A percentile compares a stretch with the other conserved stretches of the same genome.
These are phyloP conservation scores for Candida incommunis DNA, from an alignment of 805 yeast species.

Conservation along the genomic window DNA sequence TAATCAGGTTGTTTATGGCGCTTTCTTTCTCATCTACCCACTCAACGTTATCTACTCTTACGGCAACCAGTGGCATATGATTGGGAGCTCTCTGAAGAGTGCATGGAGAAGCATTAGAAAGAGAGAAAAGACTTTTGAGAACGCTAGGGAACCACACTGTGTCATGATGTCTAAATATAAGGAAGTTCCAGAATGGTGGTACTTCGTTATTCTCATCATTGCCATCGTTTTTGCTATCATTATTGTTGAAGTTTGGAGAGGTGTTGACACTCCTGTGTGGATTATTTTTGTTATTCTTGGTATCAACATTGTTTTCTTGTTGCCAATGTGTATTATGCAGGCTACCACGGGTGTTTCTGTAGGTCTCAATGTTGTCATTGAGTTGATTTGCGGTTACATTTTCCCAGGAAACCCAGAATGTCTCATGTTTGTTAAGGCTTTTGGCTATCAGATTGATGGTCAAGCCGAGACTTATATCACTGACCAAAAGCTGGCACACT, in stretches of 20 bases:
- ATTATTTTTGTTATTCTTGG: slow-evolving; percentile 43
- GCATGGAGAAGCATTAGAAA: slow-evolving; percentile 4
- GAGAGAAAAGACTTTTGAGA: slow-evolving; percentile 16
- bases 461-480: slow-evolving; percentile 51
- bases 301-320: slow-evolving; percentile 40
- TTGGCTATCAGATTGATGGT: slow-evolving; percentile 43
- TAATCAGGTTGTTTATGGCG: slow-evolving; percentile 42
- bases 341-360: slow-evolving; percentile 44
- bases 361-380: slow-evolving; percentile 44
- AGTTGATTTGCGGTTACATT: slow-evolving; percentile 45
- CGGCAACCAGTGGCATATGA: slow-evolving; percentile 2
- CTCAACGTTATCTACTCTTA: slow-evolving; percentile 36
- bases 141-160: slow-evolving; percentile 30
- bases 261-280: slow-evolving; percentile 44
- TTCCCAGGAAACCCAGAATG: slow-evolving; percentile 43
- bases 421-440: slow-evolving; percentile 35
- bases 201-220: slow-evolving; percentile 29
- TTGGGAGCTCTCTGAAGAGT: slow-evolving; percentile 1
- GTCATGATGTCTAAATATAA: slow-evolving; percentile 37
- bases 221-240: slow-evolving; percentile 31
- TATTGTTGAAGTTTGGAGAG: slow-evolving; percentile 25
- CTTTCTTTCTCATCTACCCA: slow-evolving; percentile 41
- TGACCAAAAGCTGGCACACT: slow-evolving; percentile 42
- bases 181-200: slow-evolving; percentile 71
- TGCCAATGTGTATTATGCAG: slow-evolving; percentile 46